Base-by-base conservation (phyloP, 2,329 filamentous ascomycete species). In the Verticillium dahliae region DNA sequence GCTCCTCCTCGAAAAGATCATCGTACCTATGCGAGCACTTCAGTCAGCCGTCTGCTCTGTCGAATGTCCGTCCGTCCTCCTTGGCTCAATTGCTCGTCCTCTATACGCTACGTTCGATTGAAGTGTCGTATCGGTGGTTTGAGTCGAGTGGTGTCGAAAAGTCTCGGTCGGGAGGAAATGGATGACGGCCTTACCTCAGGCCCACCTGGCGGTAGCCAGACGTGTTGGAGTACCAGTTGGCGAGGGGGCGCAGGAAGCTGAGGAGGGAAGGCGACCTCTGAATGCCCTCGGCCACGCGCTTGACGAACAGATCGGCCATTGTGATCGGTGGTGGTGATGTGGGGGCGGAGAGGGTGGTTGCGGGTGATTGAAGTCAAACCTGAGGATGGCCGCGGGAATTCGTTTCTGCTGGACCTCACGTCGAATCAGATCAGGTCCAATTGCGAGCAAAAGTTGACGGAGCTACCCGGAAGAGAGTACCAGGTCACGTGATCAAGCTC, bases 1-100 rank as follows among this genome's bases (percentile, higher is more conserved):
- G 90, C 82, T 99, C 95, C 80, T 99, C 95, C 75, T 90, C 87
- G 75, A 97, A 90, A 75, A 99, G 81, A 76, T 99, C 95, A 79
- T 99, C 95, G 84, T 89, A 88, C 79, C 95, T 98, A 75, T 61
- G 58, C 34, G 6, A 18, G 45, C 27, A 15, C 27, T 11, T 39
- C 38, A 22, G 27, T 54, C 45, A 35, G 39, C 58, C 41, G 27
- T 52, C 18, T 54, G 41, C 31, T 58, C 34, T 38, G 27, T 38
- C 11, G 15, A 31, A 11, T 37, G 35, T 54, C 13, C 35, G 22
- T 52, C 39, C n/a, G 34, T 54, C 31, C n/a, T 34, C 22, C n/a
- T 31, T 31, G 27, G 27, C 27, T 45, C 54, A 15, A 34, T 56
- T 22, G 27, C 3, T 13, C 5, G 9, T 34, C 18, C 54, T 52